Percentiles rank a stretch among this genome's conserved stretches.
Evolutionary conservation across 805 yeast genomes (phyloP).

Genomic region (Kluyveromyces nonfermentans): DNA sequence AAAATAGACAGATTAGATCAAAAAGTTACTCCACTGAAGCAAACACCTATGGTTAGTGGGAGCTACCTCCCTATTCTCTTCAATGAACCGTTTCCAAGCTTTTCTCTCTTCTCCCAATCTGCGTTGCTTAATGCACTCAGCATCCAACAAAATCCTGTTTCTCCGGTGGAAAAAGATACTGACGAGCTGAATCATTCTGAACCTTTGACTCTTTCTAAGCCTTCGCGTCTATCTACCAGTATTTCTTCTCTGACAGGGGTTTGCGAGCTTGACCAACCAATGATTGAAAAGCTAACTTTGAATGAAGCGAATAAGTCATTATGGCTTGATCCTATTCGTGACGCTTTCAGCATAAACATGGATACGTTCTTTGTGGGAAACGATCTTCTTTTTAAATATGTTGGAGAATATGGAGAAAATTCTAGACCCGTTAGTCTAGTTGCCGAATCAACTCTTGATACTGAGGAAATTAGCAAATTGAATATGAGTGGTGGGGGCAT

Average conservation of each 20-base stretch:
- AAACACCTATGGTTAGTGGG: slow-evolving; percentile 52
- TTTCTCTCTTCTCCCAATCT: slow-evolving; percentile 45
- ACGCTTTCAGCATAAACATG: slow-evolving; percentile 53
- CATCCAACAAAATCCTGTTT: slow-evolving; percentile 7
- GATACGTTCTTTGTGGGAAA: slow-evolving; percentile 46
- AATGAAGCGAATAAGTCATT: slow-evolving; percentile 35
- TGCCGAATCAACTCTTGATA: slow-evolving; percentile 33
- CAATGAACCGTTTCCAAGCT: slow-evolving; percentile 46
- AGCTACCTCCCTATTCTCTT: slow-evolving; percentile 57
- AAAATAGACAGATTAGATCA: slow-evolving; percentile 16
- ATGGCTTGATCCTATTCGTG: slow-evolving; percentile 48
- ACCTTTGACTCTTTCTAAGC: not conserved
- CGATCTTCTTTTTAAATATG: slow-evolving; percentile 51
- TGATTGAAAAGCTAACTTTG: slow-evolving; percentile 16
- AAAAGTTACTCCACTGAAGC: slow-evolving; percentile 35
- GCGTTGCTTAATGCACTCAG: slow-evolving; percentile 50
- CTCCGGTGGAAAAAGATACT: not conserved
- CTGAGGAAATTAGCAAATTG: slow-evolving; percentile 15
- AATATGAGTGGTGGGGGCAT: slow-evolving; percentile 23
- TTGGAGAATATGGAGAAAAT: slow-evolving; percentile 26
- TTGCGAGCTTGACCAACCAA: slow-evolving; percentile 34
- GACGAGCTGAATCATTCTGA: not conserved
- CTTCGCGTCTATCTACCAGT: slow-evolving; percentile 6
- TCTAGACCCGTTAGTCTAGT: slow-evolving; percentile 40
- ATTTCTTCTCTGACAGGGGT: slow-evolving; percentile 35